Percentiles rank a stretch among this genome's conserved stretches.
Evolutionary conservation across 139 green algal genomes (phyloP).

Genomic region (Picochlorum sp.): DNA sequence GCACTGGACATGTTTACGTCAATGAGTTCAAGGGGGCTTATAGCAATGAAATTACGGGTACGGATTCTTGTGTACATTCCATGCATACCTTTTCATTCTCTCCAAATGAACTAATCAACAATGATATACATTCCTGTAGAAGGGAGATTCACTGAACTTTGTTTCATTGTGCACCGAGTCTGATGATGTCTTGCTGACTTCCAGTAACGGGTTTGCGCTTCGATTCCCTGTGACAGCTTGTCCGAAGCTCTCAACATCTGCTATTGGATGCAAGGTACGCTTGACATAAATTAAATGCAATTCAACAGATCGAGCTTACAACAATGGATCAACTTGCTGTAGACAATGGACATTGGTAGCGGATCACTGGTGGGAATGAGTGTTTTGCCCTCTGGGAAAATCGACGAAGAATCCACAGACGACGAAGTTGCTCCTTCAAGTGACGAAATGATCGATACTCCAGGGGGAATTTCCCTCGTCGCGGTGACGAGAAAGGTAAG

Average conservation of each 20-base stretch:
- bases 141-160: slow-evolving; percentile 42
- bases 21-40: slow-evolving; percentile 22
- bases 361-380: slow-evolving; percentile 41
- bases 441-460: slow-evolving; percentile 10
- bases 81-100: background rate
- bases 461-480: slow-evolving; percentile 27
- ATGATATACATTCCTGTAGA: slow-evolving; percentile 4
- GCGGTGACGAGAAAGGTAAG: slow-evolving; percentile 33
- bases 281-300: background rate
- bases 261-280: slow-evolving; percentile 2
- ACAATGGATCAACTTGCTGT: background rate
- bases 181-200: slow-evolving; percentile 42
- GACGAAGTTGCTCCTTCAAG: too few relatives aligned
- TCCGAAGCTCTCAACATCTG: background rate
- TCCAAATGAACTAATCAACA: background rate
- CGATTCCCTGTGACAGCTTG: slow-evolving; percentile 24
- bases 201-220: slow-evolving; percentile 32
- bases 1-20: slow-evolving; percentile 38
- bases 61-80: background rate
- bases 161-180: slow-evolving; percentile 33
- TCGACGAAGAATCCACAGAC: too few relatives aligned
- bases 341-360: slow-evolving; percentile 31
- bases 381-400: slow-evolving; percentile 26
- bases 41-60: slow-evolving; percentile 38
- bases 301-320: background rate